These are phyloP conservation scores for Cercospora sp. DNA, from an alignment of 2,329 filamentous ascomycete genomes.

Conservation along the genomic window DNA sequence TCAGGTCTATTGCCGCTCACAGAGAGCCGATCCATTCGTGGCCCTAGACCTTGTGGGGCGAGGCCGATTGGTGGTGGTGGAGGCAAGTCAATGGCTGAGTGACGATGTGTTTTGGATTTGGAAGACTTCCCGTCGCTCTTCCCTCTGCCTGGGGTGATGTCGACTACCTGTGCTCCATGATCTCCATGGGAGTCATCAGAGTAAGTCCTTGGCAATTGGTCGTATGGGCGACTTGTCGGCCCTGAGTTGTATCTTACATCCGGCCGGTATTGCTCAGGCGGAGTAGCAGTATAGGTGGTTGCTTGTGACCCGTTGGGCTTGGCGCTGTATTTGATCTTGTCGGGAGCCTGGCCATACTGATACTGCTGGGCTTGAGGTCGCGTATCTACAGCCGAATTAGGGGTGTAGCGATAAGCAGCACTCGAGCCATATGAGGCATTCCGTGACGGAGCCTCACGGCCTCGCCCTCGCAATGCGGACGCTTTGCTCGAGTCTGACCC, in stretches of 20 bases:
- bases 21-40: conserved; percentile 49
- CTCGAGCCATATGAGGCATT: conserved; percentile 26
- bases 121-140: conserved; percentile 25
- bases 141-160: conserved; percentile 43
- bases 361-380: conserved; percentile 24
- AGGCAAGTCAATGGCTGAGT: conserved; percentile 19
- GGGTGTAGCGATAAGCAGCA: conserved; percentile 26
- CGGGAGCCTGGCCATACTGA: conserved; percentile 44
- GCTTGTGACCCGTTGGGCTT: conserved; percentile 31
- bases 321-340: conserved; percentile 47
- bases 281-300: conserved; percentile 20
- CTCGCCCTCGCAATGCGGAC: conserved; percentile 7
- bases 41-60: conserved; percentile 39
- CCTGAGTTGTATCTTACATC: conserved; percentile 23
- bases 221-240: conserved; percentile 21
- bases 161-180: conserved; percentile 39
- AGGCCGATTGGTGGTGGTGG: conserved; percentile 20
- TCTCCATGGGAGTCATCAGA: conserved; percentile 29
- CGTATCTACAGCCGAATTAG: conserved; percentile 30
- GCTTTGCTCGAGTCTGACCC: conserved; percentile 26
- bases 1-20: conserved; percentile 50
- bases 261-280: conserved; percentile 23
- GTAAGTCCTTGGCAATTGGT: conserved; percentile 28
- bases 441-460: conserved; percentile 19
- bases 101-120: conserved; percentile 23